Conservation (phyloP, 2,329 filamentous ascomycete species). For the Curvularia eragrostidis region DNA sequence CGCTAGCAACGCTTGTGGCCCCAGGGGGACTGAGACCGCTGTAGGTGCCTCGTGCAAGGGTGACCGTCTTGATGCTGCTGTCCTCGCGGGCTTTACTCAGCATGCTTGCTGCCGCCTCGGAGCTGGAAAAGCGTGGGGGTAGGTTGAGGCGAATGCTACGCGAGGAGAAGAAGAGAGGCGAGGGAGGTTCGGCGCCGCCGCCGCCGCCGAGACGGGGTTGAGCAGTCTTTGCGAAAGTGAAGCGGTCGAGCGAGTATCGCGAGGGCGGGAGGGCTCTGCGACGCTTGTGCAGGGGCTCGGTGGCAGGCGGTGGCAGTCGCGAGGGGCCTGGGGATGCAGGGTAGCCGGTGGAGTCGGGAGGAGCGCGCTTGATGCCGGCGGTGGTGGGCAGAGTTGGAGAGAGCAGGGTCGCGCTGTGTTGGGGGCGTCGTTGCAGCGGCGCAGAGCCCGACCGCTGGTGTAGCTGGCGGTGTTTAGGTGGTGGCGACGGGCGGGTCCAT, state of each 20-base stretch:
- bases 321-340: not conserved
- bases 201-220: slow-evolving; percentile 35
- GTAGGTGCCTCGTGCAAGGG: slow-evolving; percentile 57
- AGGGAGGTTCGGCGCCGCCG: slow-evolving; percentile 51
- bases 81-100: slow-evolving; percentile 61
- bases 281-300: slow-evolving; percentile 48
- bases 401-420: slow-evolving; percentile 3
- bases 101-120: slow-evolving; percentile 65
- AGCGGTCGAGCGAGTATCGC: slow-evolving; percentile 48
- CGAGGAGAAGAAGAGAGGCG: slow-evolving; percentile 62
- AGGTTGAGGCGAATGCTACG: slow-evolving; percentile 53
- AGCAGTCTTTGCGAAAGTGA: slow-evolving; percentile 35
- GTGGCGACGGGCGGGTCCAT: slow-evolving; percentile 26
- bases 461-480: slow-evolving; percentile 22
- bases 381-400: slow-evolving; percentile 27
- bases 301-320: slow-evolving; percentile 19
- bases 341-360: slow-evolving; percentile 7
- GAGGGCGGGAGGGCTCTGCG: slow-evolving; percentile 37
- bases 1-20: slow-evolving; percentile 60
- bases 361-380: slow-evolving; percentile 33
- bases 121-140: slow-evolving; percentile 63
- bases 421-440: slow-evolving; percentile 16
- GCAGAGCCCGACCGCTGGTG: slow-evolving; percentile 22
- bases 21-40: slow-evolving; percentile 47
- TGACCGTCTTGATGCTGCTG: slow-evolving; percentile 59